Conservation (phyloP, 306 rosid species). For the Hippophae tibetana region DNA sequence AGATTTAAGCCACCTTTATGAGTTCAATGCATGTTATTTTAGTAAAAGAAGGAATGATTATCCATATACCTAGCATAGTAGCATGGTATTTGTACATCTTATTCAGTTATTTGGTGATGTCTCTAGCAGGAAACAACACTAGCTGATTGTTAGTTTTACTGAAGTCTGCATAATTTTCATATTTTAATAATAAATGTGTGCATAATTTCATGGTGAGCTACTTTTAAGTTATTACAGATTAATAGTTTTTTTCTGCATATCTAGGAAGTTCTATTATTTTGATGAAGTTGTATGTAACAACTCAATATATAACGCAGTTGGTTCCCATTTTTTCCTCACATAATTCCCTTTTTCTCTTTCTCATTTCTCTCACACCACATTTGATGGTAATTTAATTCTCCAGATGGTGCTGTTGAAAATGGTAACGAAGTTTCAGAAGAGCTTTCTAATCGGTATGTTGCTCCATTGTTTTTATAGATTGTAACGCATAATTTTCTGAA, state of each 20-base stretch:
- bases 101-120: not conserved
- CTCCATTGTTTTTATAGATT: conserved; percentile 3
- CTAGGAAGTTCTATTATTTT: not conserved
- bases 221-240: not conserved
- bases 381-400: too few relatives aligned
- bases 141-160: not conserved
- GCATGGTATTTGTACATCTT: too few relatives aligned
- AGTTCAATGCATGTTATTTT: not conserved
- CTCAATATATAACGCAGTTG: not conserved
- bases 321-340: not conserved
- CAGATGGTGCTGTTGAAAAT: conserved; percentile 22
- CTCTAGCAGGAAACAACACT: not conserved
- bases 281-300: not conserved
- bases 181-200: not conserved
- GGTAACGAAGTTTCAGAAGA: conserved; percentile 54
- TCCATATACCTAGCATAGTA: too few relatives aligned
- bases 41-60: too few relatives aligned
- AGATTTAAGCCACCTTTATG: too few relatives aligned
- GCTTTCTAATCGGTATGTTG: conserved; percentile 44
- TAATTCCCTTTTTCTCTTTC: too few relatives aligned
- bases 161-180: not conserved
- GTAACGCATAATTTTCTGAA: not conserved
- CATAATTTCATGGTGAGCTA: not conserved
- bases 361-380: too few relatives aligned
- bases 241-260: not conserved